Percentiles rank a stretch among this genome's conserved stretches.
These are phyloP conservation scores for Euphorbia celastroides DNA, from an alignment of 441 rosid species.

Conservation along the genomic window DNA sequence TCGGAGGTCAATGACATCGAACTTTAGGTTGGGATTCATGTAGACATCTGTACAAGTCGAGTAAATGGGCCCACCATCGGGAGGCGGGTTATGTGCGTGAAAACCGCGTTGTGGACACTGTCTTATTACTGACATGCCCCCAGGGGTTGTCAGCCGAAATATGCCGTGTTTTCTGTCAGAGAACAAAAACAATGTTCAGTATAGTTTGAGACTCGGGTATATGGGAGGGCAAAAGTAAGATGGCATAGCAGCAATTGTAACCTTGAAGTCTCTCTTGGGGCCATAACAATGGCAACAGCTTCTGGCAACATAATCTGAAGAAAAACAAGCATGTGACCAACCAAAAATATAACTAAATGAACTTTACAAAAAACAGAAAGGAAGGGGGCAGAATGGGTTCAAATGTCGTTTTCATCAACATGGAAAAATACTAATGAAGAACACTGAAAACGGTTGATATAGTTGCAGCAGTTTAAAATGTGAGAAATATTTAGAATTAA, in stretches of 20 bases:
- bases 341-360: not conserved
- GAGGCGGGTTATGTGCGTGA: slow-evolving; percentile 70
- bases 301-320: slow-evolving; percentile 92
- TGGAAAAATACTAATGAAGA: not conserved
- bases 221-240: not conserved
- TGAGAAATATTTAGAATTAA: not conserved
- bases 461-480: not conserved
- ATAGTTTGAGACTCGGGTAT: not conserved
- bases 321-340: slow-evolving; percentile 12
- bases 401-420: not conserved
- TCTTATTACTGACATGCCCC: slow-evolving; percentile 90
- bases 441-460: not conserved
- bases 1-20: slow-evolving; percentile 85
- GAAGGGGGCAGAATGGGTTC: not conserved
- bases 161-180: slow-evolving; percentile 71
- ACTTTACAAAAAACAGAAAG: too few species aligned
- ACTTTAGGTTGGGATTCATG: slow-evolving; percentile 73
- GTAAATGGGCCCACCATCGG: slow-evolving; percentile 88
- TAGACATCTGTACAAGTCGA: slow-evolving; percentile 73
- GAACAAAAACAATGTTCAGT: not conserved
- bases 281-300: slow-evolving; percentile 98
- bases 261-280: slow-evolving; percentile 81
- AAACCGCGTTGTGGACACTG: slow-evolving; percentile 87
- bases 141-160: slow-evolving; percentile 86
- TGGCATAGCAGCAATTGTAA: slow-evolving; percentile 15